A percentile compares a stretch with the other conserved stretches of the same genome.
phyloP scores from a whole-genome alignment of 2,329 filamentous ascomycete species.

The Cylindrodendrum hubeiense region DNA sequence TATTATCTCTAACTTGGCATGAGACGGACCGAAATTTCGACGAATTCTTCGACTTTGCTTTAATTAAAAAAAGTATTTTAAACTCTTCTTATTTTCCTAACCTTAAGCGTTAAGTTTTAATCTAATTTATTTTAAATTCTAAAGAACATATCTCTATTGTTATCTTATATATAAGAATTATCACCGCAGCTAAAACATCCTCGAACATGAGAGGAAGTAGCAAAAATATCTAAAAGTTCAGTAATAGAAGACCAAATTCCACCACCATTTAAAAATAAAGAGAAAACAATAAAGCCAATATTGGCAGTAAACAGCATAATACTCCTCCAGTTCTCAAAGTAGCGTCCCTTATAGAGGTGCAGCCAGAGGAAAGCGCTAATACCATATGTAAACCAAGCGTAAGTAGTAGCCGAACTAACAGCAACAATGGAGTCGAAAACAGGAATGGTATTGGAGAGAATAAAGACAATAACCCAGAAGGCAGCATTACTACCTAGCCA shows the following conservation, averaged over 20 bases:
- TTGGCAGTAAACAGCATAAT: slow-evolving; percentile 33
- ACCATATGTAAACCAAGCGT: slow-evolving; percentile 40
- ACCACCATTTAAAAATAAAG: slow-evolving; percentile 33
- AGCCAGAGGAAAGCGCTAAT: slow-evolving; percentile 34
- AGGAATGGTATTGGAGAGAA: slow-evolving; percentile 39
- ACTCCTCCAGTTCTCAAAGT: slow-evolving; percentile 28
- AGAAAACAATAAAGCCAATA: slow-evolving; percentile 24
- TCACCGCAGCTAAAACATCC: no score
- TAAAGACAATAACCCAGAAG: slow-evolving; percentile 39
- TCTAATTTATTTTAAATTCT: no score
- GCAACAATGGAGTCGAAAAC: slow-evolving; percentile 40
- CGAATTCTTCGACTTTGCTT: no score
- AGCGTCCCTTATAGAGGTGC: slow-evolving; percentile 24
- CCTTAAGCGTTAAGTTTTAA: no score
- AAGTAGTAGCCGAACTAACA: slow-evolving; percentile 35
- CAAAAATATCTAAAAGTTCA: slow-evolving; percentile 23
- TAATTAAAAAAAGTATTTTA: no score
- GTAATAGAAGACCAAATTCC: slow-evolving; percentile 34
- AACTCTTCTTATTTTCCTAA: no score
- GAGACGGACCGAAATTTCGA: no score
- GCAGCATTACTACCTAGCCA: slow-evolving; percentile 32
- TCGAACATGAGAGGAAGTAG: no score
- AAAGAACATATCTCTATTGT: no score
- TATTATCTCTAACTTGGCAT: no score
- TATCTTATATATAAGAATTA: no score